Evolutionary conservation across 1,139 yeast species (phyloP).

Genomic region (Saccharomyces hybrid): DNA sequence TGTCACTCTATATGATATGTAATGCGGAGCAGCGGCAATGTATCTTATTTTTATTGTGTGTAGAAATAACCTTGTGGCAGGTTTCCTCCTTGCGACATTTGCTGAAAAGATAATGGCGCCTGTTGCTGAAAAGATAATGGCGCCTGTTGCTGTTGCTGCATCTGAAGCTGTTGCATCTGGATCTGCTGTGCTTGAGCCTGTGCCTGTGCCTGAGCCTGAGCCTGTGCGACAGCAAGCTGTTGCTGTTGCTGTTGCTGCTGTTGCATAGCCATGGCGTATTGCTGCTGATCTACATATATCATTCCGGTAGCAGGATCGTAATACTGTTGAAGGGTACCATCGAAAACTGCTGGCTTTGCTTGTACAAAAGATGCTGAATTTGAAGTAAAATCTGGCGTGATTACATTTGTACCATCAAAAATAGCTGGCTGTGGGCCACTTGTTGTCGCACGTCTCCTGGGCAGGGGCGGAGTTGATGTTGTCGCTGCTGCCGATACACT

Average conservation of each 20-base stretch:
- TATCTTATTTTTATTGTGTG: background rate
- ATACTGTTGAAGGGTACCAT: constrained; percentile 29
- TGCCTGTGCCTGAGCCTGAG: constrained; percentile 12
- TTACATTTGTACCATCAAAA: constrained; percentile 25
- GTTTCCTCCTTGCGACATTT: constrained; percentile 13
- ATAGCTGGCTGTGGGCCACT: constrained; percentile 26
- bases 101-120: constrained; percentile 11
- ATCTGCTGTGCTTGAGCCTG: constrained; percentile 36
- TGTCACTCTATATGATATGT: background rate
- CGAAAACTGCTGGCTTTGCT: constrained; percentile 19
- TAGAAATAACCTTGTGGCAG: constrained; percentile 5
- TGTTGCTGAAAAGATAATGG: constrained; percentile 10
- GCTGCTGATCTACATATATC: constrained; percentile 27
- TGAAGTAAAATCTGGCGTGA: constrained; percentile 1
- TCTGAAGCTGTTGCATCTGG: constrained; percentile 27
- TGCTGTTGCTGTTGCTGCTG: constrained; percentile 16
- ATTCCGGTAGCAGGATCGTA: constrained; percentile 30
- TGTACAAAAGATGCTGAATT: background rate
- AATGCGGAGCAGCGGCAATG: background rate
- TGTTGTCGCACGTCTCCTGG: constrained; percentile 16
- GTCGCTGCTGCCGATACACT: constrained; percentile 12
- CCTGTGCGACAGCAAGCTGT: constrained; percentile 14
- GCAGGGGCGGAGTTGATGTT: constrained; percentile 16
- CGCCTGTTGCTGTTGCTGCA: constrained; percentile 14
- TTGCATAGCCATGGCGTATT: constrained; percentile 15